Percentiles rank a stretch among this genome's conserved stretches.
phyloP scores from a whole-genome alignment of 1,284 basidiomycete species.

The Bjerkandera adusta region DNA sequence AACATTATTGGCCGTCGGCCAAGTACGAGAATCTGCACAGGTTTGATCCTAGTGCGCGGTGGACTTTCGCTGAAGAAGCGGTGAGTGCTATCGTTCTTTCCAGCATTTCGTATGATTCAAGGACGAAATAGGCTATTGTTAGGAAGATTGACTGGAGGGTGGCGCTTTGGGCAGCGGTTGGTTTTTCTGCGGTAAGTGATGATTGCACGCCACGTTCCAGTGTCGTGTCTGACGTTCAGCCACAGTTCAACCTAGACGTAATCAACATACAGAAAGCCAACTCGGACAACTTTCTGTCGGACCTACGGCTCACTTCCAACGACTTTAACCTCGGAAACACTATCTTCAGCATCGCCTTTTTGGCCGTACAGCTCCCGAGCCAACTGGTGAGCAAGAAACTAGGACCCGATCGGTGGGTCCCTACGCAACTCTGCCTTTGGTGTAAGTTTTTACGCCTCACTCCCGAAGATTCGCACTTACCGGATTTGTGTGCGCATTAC shows the following conservation, averaged over 20 bases:
- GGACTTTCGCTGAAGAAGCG: slow-evolving; percentile 62
- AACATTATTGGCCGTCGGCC: slow-evolving; percentile 49
- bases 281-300: slow-evolving; percentile 55
- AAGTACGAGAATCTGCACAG: slow-evolving; percentile 57
- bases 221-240: too few relatives aligned
- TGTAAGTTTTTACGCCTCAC: slow-evolving; percentile 7
- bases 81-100: too few relatives aligned
- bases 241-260: slow-evolving; percentile 11
- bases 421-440: slow-evolving; percentile 44
- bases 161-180: too few relatives aligned
- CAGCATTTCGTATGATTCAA: too few relatives aligned
- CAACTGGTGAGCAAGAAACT: slow-evolving; percentile 65
- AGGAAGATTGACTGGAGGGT: too few relatives aligned
- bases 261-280: slow-evolving; percentile 43
- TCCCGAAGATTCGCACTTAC: too few relatives aligned
- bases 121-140: too few relatives aligned
- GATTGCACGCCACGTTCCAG: too few relatives aligned
- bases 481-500: slow-evolving; percentile 36
- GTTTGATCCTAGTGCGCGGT: slow-evolving; percentile 59
- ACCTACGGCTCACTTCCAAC: slow-evolving; percentile 53
- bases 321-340: slow-evolving; percentile 61
- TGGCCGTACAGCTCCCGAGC: slow-evolving; percentile 59
- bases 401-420: slow-evolving; percentile 67
- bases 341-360: slow-evolving; percentile 39
- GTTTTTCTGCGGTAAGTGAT: too few relatives aligned